Evolutionary conservation across 2,329 filamentous ascomycete species (phyloP), one percentile per base, ranked within the genome.

Genomic region (Grosmannia huntii): DNA sequence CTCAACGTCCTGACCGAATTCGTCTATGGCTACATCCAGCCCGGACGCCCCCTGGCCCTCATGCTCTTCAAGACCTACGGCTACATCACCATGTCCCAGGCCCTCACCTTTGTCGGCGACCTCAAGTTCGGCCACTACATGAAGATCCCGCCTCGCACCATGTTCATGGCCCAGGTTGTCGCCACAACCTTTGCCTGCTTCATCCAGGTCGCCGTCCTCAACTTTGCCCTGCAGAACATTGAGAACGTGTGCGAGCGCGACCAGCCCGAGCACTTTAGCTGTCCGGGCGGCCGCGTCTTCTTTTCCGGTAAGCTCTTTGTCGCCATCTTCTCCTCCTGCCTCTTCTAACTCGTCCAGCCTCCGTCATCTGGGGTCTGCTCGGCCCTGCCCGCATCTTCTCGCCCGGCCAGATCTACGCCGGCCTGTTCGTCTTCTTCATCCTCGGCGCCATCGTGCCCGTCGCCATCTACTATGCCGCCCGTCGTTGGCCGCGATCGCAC

Each of bases 101-200:
- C 82, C 0, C 74, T 87, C 44, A 78, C 75, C 63, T 87, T 87
- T 65, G 75, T 82, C 12, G 75, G 80, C 9, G 85, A 87, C 65
- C 74, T 87, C 62, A 87, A 87, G 66, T 82, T 86, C 51, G 85
- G 82, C 5, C 85, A 88, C 66, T 89, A 89, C 72, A 87, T 89
- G 83, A 83, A 83, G 69, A 81, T 83, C 11, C 84, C 84, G 0
- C 84, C 83, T 16, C 75, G 82, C 21, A 84, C 81, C 19, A 84
- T 86, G 73, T 87, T 87, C 70, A 75, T 79, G 70, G 76, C 77
- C 5, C 84, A 87, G 67, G 77, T 86, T 4, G 77, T 84, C 1
- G 83, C 84, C 9, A 85, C 83, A 0, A 79, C 85, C 0, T 76
- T 85, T 65, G 83, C 82, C 0, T 85, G 81, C 68, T 77, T 87